Percentiles rank a stretch among this genome's conserved stretches.
These are phyloP conservation scores for Ciborinia camelliae DNA, from an alignment of 2,329 filamentous ascomycete species.

Conservation along the genomic window DNA sequence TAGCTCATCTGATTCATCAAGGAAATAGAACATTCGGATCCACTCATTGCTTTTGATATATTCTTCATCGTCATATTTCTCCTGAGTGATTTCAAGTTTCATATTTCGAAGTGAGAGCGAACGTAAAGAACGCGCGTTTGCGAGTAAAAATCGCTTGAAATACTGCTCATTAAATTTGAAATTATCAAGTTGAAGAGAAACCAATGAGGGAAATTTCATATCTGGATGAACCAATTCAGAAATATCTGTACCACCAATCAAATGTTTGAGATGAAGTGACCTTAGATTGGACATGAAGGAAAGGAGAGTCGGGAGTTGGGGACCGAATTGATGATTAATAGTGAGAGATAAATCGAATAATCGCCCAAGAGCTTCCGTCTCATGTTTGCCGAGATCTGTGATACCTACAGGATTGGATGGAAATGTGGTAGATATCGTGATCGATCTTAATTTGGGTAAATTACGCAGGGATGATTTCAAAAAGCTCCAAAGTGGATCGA, in stretches of 20 bases:
- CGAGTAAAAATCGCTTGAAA: neutral
- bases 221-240: neutral
- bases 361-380: neutral
- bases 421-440: neutral
- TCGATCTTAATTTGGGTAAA: neutral
- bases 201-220: neutral
- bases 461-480: neutral
- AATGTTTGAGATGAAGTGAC: neutral
- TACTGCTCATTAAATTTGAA: neutral
- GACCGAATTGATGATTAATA: accelerated
- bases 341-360: neutral
- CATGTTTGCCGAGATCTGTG: neutral
- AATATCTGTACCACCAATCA: neutral
- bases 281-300: neutral
- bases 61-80: neutral
- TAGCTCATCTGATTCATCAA: neutral
- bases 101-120: neutral
- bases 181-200: neutral
- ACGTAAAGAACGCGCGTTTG: neutral
- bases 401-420: neutral
- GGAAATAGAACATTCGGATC: slow-evolving; percentile 3
- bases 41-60: neutral
- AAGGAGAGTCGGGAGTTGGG: neutral
- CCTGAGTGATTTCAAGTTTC: neutral
- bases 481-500: neutral